phyloP scores from a whole-genome alignment of 805 yeast genomes.

The Lipomyces spencermartinsiae region DNA sequence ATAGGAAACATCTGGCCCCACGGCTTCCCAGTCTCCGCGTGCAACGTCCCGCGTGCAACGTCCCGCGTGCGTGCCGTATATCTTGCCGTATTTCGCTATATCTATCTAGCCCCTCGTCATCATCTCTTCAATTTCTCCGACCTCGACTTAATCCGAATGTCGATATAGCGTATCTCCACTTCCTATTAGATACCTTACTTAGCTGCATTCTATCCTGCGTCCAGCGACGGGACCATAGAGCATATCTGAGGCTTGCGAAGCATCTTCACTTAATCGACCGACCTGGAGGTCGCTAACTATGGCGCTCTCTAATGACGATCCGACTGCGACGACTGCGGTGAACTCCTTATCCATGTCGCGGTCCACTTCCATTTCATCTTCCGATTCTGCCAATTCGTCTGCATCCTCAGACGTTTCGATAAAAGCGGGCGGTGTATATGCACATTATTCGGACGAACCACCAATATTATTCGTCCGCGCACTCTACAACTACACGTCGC shows the following conservation, averaged over 20 bases:
- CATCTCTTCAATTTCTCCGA: not conserved
- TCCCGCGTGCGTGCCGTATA: not conserved
- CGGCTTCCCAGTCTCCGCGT: not conserved
- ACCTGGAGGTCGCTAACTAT: not conserved
- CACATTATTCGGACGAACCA: slow-evolving; percentile 6
- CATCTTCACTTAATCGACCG: not conserved
- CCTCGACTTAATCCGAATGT: not conserved
- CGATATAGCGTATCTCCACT: not conserved
- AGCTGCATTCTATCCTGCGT: not conserved
- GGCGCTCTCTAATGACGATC: not conserved
- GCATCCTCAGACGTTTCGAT: not conserved
- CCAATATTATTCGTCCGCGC: slow-evolving; percentile 66
- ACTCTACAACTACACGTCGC: slow-evolving; percentile 75
- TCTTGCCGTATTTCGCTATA: not conserved
- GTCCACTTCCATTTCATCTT: not conserved
- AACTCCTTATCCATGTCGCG: not conserved
- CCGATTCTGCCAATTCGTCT: not conserved
- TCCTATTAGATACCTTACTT: not conserved
- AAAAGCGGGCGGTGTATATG: not conserved
- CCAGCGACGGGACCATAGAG: not conserved
- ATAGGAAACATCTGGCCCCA: not conserved
- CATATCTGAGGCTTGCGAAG: not conserved
- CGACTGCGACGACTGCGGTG: not conserved
- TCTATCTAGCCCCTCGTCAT: not conserved
- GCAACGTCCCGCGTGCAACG: not conserved